phyloP scores from a whole-genome alignment of 1,139 yeast species.

The Yamadazyma spencermartinsiae region DNA sequence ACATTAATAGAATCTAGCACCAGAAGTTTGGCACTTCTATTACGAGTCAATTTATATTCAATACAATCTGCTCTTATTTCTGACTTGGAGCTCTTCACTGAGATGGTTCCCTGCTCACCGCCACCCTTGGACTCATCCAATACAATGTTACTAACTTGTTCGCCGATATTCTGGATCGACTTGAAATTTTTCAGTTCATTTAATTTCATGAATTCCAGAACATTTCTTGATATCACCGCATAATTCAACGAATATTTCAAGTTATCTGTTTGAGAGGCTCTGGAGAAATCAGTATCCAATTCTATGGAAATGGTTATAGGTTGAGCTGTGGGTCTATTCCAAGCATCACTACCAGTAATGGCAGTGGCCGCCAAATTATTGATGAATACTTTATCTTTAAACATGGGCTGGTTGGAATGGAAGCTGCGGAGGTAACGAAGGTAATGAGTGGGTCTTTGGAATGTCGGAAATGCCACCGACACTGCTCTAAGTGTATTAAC shows the following conservation, averaged over 20 bases:
- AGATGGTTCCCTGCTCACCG: constrained; percentile 50
- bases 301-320: constrained; percentile 62
- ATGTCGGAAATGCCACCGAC: neutral
- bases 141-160: constrained; percentile 48
- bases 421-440: constrained; percentile 8
- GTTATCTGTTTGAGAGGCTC: constrained; percentile 76
- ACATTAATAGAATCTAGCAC: constrained; percentile 45
- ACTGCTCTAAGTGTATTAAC: neutral
- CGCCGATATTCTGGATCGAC: constrained; percentile 59
- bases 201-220: constrained; percentile 51
- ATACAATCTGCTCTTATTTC: constrained; percentile 57
- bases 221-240: constrained; percentile 73
- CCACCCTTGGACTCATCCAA: constrained; percentile 50
- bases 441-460: neutral
- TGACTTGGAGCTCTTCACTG: constrained; percentile 50
- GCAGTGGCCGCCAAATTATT: constrained; percentile 61
- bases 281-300: constrained; percentile 65
- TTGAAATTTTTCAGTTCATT: constrained; percentile 49
- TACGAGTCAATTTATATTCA: constrained; percentile 37
- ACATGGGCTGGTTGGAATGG: constrained; percentile 20
- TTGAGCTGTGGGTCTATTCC: constrained; percentile 72
- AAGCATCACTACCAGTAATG: constrained; percentile 71
- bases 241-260: constrained; percentile 80
- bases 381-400: constrained; percentile 57
- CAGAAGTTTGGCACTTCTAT: constrained; percentile 20